A percentile compares a stretch with the other conserved stretches of the same genome.
These are phyloP conservation scores for Plantago rigida DNA, from an alignment of 305 asterid species.

Conservation along the genomic window DNA sequence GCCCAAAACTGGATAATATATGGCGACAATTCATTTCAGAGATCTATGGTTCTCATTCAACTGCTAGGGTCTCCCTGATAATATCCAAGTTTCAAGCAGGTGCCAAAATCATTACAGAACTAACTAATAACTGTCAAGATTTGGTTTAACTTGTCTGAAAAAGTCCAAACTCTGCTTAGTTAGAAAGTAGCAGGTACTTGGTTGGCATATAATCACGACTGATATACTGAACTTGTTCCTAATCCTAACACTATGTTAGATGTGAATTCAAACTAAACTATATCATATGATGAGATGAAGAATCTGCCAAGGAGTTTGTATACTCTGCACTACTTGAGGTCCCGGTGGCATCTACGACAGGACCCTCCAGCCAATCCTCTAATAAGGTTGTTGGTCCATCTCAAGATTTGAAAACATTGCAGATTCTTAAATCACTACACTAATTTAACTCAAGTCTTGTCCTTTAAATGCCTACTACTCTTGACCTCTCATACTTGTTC, in stretches of 20 bases:
- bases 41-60: neutral
- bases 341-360: slow-evolving; percentile 37
- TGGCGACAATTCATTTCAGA: neutral
- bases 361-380: slow-evolving; percentile 30
- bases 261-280: neutral
- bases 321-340: slow-evolving; percentile 24
- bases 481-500: slow-evolving; percentile 25
- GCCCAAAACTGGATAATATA: neutral
- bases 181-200: too few species aligned
- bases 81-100: too few species aligned
- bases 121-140: neutral
- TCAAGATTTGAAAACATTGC: slow-evolving; percentile 21
- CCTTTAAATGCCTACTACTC: slow-evolving; percentile 23
- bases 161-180: neutral
- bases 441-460: slow-evolving; percentile 33
- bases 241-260: too few species aligned
- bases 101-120: too few species aligned
- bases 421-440: slow-evolving; percentile 17
- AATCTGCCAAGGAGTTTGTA: neutral
- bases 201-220: neutral
- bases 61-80: neutral
- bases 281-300: neutral
- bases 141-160: neutral
- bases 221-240: too few species aligned
- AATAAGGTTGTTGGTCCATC: slow-evolving; percentile 34